These are phyloP conservation scores for Penicillium lagena DNA, from an alignment of 495 filamentous ascomycete species.

Conservation along the genomic window DNA sequence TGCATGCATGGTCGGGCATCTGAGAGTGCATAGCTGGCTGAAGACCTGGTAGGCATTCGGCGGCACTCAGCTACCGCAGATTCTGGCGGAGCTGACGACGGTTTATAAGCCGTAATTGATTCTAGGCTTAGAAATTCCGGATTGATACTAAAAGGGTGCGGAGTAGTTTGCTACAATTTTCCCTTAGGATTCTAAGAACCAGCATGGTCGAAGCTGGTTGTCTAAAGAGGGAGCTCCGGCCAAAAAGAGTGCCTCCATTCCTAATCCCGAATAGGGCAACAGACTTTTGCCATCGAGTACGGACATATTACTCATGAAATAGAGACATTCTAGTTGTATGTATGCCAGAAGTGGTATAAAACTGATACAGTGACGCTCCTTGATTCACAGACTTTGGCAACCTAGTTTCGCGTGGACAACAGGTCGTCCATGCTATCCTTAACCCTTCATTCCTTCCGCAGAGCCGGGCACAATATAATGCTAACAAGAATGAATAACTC, in stretches of 20 bases:
- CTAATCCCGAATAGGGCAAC: slow-evolving; percentile 15
- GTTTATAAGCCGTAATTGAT: slow-evolving; percentile 10
- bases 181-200: slow-evolving; percentile 13
- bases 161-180: slow-evolving; percentile 10
- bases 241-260: slow-evolving; percentile 22
- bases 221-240: slow-evolving; percentile 13
- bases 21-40: slow-evolving; percentile 7
- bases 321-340: too few relatives aligned
- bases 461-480: too few relatives aligned
- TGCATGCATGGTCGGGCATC: background rate
- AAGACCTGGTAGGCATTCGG: slow-evolving; percentile 15
- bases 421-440: too few relatives aligned
- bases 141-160: slow-evolving; percentile 7
- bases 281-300: slow-evolving; percentile 23
- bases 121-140: slow-evolving; percentile 12
- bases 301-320: too few relatives aligned
- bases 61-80: slow-evolving; percentile 9
- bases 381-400: too few relatives aligned
- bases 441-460: too few relatives aligned
- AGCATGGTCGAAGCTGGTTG: slow-evolving; percentile 15
- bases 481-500: too few relatives aligned
- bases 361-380: too few relatives aligned
- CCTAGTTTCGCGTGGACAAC: too few relatives aligned
- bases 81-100: slow-evolving; percentile 9
- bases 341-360: too few relatives aligned